These are phyloP conservation scores for Rhododendron henanense DNA, from an alignment of 148 eudicot species.

Conservation along the genomic window DNA sequence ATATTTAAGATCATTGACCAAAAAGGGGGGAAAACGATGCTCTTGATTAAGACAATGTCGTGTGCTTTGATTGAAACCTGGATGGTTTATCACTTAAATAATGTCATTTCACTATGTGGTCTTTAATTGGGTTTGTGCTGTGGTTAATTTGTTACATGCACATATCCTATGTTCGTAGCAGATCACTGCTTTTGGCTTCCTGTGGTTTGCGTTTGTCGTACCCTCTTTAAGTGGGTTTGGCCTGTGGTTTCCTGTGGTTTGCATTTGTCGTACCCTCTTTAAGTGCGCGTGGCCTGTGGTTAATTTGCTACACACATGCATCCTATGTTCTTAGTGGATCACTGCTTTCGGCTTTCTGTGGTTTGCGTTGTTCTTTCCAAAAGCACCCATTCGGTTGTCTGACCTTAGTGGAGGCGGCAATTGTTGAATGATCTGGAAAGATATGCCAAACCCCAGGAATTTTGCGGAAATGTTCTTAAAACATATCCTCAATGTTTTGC, in stretches of 20 bases:
- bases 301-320: background rate
- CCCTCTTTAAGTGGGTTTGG: background rate
- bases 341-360: background rate
- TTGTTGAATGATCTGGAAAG: background rate
- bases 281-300: background rate
- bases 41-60: background rate
- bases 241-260: background rate
- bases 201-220: background rate
- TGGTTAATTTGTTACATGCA: background rate
- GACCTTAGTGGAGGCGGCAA: background rate
- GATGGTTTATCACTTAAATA: background rate
- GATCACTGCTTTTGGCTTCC: background rate
- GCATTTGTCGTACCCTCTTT: background rate
- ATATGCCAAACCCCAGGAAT: no score
- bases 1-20: background rate
- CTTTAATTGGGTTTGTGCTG: background rate
- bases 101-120: background rate
- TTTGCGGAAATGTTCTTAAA: background rate
- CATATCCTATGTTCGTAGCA: background rate
- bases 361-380: background rate
- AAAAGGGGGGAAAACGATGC: background rate
- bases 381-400: background rate
- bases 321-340: background rate
- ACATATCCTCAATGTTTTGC: background rate
- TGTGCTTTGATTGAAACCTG: background rate